Evolutionary conservation across 73 alveolate genomes (phyloP), one percentile per base, ranked within the genome.

Genomic region (Paramecium primaurelia): DNA sequence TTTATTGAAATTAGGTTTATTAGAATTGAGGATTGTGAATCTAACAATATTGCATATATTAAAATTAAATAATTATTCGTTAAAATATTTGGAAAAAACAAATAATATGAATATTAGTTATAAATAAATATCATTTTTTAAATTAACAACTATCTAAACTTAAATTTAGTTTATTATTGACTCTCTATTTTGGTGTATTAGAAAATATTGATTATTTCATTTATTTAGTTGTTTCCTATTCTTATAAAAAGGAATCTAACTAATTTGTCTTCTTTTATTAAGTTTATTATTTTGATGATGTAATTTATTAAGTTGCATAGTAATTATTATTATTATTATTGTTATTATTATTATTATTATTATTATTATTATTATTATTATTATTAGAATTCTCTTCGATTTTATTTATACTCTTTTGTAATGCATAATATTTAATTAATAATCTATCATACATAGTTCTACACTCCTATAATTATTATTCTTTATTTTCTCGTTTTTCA

Each of bases 381-480:
- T 22, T 8, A 64, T 64, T 64, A 9, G 51, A 28, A 38, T 75
- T 42, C 8, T 80, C 71, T 80, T 80, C 91, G 8, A 32, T 44
- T 12, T 80, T 26, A 26, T 36, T 36, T 0, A 80, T 26, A 11
- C 77, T 44, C 58, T 80, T 80, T 47, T 80, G n/a, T 20, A 80
- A 80, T 80, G 91, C 91, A 80, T 80, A 80, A 16, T 80, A 80
- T 80, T 80, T 80, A 10, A 80, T 44, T 47, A 80, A 20, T 7
- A 80, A 49, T 80, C 91, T n/a, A 28, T 80, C 91, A 80, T 80
- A 80, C 91, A 80, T 80, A 3, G 91, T 45, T 80, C 75, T 80
- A 9, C 77, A 42, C 18, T 80, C 91, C 9, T 80, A 49, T 80
- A 80, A 18, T 80, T 80, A 49, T 80, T 44, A 22, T 34, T 45